phyloP scores from a whole-genome alignment of 2,329 filamentous ascomycete species.

The Pestalotiopsis sp. region DNA sequence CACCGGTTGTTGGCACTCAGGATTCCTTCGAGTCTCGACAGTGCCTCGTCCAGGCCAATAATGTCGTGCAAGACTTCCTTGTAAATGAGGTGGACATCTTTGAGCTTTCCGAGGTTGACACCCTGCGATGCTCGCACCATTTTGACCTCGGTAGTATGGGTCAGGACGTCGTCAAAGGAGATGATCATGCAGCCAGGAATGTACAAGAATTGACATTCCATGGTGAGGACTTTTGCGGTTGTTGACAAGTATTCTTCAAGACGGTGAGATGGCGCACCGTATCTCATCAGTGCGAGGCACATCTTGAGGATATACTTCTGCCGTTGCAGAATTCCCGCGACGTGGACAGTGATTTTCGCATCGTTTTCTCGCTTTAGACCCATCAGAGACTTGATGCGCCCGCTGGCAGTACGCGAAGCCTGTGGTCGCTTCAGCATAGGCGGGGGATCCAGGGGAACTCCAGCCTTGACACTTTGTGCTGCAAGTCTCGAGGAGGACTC shows the following conservation, averaged over 20 bases:
- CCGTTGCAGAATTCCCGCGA: slow-evolving; percentile 71
- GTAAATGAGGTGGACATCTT: slow-evolving; percentile 64
- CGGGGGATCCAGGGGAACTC: slow-evolving; percentile 9
- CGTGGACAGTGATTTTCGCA: slow-evolving; percentile 50
- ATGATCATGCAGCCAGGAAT: slow-evolving; percentile 93
- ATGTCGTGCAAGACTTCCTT: slow-evolving; percentile 66
- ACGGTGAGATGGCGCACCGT: slow-evolving; percentile 87
- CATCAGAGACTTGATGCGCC: slow-evolving; percentile 33
- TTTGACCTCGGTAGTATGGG: slow-evolving; percentile 68
- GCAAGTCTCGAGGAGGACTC: slow-evolving; percentile 42
- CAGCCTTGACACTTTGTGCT: slow-evolving; percentile 14
- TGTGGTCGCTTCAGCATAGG: slow-evolving; percentile 35
- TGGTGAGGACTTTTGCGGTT: slow-evolving; percentile 83
- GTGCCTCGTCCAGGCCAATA: slow-evolving; percentile 60
- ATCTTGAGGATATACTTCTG: slow-evolving; percentile 85
- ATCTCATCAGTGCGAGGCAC: slow-evolving; percentile 85
- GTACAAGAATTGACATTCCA: slow-evolving; percentile 90
- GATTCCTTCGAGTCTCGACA: slow-evolving; percentile 53
- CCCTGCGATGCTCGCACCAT: slow-evolving; percentile 62
- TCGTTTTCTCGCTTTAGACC: slow-evolving; percentile 45
- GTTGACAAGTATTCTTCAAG: slow-evolving; percentile 91
- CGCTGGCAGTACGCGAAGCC: slow-evolving; percentile 39
- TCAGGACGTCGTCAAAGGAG: slow-evolving; percentile 75
- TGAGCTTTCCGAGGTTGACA: slow-evolving; percentile 63
- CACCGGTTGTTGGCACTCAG: slow-evolving; percentile 47